Conservation (phyloP, 805 yeast species). For the Soucietia sequanensis region DNA sequence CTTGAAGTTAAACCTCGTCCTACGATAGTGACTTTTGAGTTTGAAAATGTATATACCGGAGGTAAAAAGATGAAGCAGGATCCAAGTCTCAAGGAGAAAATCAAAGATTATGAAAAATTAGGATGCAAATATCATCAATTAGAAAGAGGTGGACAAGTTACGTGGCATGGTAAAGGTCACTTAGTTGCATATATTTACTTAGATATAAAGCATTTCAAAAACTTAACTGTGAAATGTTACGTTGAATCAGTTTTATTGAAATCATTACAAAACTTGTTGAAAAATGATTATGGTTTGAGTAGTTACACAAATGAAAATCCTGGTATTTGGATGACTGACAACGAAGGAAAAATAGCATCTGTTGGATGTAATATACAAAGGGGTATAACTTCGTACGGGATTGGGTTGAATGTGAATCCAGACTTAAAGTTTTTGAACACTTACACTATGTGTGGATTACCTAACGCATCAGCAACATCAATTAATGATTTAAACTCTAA, state of each 20-base stretch:
- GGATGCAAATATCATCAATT: conserved; percentile 74
- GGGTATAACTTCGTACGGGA: conserved; percentile 84
- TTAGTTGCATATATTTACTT: conserved; percentile 76
- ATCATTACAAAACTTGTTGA: conserved; percentile 50
- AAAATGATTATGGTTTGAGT: conserved; percentile 35
- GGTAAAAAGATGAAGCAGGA: conserved; percentile 77
- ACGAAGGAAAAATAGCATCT: conserved; percentile 70
- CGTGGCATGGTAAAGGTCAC: conserved; percentile 97
- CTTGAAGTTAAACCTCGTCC: conserved; percentile 55
- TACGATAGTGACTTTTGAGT: conserved; percentile 75
- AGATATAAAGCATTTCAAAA: conserved; percentile 57
- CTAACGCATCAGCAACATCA: conserved; percentile 46
- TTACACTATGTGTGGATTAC: conserved; percentile 84
- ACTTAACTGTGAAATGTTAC: conserved; percentile 61
- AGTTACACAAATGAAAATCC: conserved; percentile 65
- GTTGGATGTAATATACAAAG: conserved; percentile 86
- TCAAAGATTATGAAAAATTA: conserved; percentile 22
- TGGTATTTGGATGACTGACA: conserved; percentile 74
- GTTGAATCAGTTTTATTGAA: conserved; percentile 60
- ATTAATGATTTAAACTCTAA: conserved; percentile 11
- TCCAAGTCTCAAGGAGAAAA: conserved; percentile 31
- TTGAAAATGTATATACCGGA: conserved; percentile 84
- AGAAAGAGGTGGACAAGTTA: conserved; percentile 91
- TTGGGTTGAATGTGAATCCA: conserved; percentile 75
- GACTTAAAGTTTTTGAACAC: conserved; percentile 69